Evolutionary conservation across 2,329 filamentous ascomycete genomes (phyloP), one percentile per base, ranked within the genome.

Genomic region (Chalara sp.): DNA sequence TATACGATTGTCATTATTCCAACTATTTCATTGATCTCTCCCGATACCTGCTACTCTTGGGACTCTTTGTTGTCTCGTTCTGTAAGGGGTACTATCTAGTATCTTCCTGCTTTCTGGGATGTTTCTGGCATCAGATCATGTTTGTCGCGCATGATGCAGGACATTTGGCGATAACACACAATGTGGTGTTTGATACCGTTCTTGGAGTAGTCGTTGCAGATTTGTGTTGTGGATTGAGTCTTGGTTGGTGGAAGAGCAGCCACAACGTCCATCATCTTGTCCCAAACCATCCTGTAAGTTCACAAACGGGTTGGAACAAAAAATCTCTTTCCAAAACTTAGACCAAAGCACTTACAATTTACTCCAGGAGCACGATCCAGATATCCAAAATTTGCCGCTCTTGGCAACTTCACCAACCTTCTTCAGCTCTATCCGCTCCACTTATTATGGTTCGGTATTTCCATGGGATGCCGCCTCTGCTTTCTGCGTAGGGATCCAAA

Each of bases 91-190:
- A 79, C 78, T 84, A 80, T 62, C 63, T 78, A 47, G 72, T 74
- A 1, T 82, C 79, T 3, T 78, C 79, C 35, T 30, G 76, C 13
- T 80, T 78, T 56, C 64, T 85, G n/a, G 82, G 81, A 4, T 50
- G 80, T 11, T 83, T 84, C 62, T 84, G 81, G 80, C 81, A 84
- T 59, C 81, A 84, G 68, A 78, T 85, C 67, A 83, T 85, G 78
- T 86, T 85, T 65, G 76, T 76, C 0, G 81, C 81, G 4, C 81
- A 86, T 60, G 82, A 86, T 58, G 81, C 80, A 7, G 81, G 80
- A 3, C 82, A 84, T 60, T 70, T 75, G 31, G 80, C 78, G 53
- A 84, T 86, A 53, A 83, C 81, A 0, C 71, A 76, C 53, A 76
- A 76, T 61, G 83, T 83, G 56, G 66, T 73, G 2, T 57, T 70